phyloP scores from a whole-genome alignment of 345 rosid genomes.

The Camelina sativa region DNA sequence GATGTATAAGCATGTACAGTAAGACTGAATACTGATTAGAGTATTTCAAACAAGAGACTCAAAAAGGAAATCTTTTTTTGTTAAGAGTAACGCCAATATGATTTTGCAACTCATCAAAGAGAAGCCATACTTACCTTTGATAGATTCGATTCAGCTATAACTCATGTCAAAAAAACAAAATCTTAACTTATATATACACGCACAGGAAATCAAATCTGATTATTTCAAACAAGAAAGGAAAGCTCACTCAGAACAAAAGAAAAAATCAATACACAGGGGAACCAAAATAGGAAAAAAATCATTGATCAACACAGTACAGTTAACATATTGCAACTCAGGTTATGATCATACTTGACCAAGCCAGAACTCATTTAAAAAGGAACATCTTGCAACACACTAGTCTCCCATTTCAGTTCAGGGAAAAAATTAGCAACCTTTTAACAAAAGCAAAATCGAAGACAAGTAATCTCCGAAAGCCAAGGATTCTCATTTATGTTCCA shows the following conservation, averaged over 20 bases:
- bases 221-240: conserved; percentile 16
- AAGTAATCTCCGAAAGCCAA: neutral
- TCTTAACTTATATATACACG: neutral
- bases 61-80: neutral
- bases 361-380: conserved; percentile 8
- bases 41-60: conserved; percentile 26
- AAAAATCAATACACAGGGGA: conserved; percentile 7
- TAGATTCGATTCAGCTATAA: conserved; percentile 1
- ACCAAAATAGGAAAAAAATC: neutral
- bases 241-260: conserved; percentile 14
- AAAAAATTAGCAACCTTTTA: neutral
- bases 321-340: conserved; percentile 1
- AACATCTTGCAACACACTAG: neutral
- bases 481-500: neutral
- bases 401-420: neutral
- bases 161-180: neutral
- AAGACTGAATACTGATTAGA: conserved; percentile 2
- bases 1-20: conserved; percentile 12
- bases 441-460: neutral
- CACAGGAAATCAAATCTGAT: neutral
- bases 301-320: neutral
- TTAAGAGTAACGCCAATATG: conserved; percentile 5
- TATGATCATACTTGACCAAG: conserved; percentile 10
- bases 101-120: conserved; percentile 20
- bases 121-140: conserved; percentile 12